Evolutionary conservation across 352 stramenopile species (phyloP), one percentile per base, ranked within the genome.

Genomic region (Phytophthora quininea): DNA sequence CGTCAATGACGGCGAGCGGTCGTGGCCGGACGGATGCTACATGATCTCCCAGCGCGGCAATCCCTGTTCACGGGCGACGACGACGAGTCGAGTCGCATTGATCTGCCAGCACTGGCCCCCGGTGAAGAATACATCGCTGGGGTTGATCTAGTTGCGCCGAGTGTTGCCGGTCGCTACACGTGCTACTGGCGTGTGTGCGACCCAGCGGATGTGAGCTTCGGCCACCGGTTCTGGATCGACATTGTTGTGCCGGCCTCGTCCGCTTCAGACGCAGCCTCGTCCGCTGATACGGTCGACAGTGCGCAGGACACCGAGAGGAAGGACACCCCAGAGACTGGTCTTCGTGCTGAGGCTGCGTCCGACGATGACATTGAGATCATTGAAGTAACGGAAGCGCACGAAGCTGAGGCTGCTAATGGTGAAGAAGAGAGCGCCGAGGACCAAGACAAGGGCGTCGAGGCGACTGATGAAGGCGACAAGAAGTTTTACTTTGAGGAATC

Each of bases 191-290:
- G 88, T 40, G 71, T 97, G 30, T 86, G 79, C 49, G 88, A 82
- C 30, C 74, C 82, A 0, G 74, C 84, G 2, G 81, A 76, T 40
- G 77, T 70, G 4, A 84, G 79, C 57, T 97, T 97, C 59, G 89
- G 89, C 0, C 86, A 97, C 55, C 85, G 88, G 2, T 87, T 97
- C 64, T 97, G 89, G 89, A 77, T 95, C 31, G 88, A 96, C 57
- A 74, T 97, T 43, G 80, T 79, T 3, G 83, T 94, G 49, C 55
- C 38, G 38, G 58, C 37, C 24, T 38, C 49, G 12, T n/a, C 14
- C 8, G 49, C 31, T 5, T 24, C 43, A 24, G 62, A 73, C 30
- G 37, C 50, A 6, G 52, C 56, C 37, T 33, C 58, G 1, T 69
- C 57, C 54, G 2, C 33, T 27, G 3, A 62, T 31, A 30, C 62